A percentile compares a stretch with the other conserved stretches of the same genome.
Evolutionary conservation across 148 eudicot genomes (phyloP).

Genomic region (Pouteria glomerata): DNA sequence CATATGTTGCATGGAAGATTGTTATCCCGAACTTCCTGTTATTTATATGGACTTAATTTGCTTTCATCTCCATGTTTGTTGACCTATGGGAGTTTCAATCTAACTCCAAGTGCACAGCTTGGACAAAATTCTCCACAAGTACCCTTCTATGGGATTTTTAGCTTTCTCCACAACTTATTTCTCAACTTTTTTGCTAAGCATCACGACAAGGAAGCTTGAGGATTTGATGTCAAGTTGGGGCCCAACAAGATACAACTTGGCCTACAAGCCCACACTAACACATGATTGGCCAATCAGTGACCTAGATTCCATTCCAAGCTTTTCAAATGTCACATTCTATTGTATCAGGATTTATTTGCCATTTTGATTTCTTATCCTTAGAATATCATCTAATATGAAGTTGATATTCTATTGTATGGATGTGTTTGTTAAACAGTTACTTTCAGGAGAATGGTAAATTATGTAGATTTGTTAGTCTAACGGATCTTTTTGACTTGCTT

Average conservation of each 20-base stretch:
- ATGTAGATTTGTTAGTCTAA: not conserved
- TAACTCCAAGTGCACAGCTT: too few relatives aligned
- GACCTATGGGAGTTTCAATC: too few relatives aligned
- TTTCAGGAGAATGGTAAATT: not conserved
- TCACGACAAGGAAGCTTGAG: not conserved
- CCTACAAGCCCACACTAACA: not conserved
- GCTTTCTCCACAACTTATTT: too few relatives aligned
- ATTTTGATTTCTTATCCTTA: not conserved
- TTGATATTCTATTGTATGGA: not conserved
- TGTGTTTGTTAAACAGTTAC: not conserved
- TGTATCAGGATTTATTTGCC: too few relatives aligned
- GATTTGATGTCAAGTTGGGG: not conserved
- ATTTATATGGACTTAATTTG: too few relatives aligned
- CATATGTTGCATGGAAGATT: too few relatives aligned
- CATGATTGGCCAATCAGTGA: too few relatives aligned
- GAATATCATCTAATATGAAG: not conserved
- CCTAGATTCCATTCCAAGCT: not conserved
- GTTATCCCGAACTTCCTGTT: too few relatives aligned
- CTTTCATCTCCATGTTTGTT: too few relatives aligned
- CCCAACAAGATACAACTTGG: not conserved
- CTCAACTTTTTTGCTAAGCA: too few relatives aligned
- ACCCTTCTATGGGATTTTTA: too few relatives aligned
- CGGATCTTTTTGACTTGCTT: slow-evolving; percentile 11
- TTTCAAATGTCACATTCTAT: not conserved
- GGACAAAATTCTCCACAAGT: too few relatives aligned